These are phyloP conservation scores for Verticillium longisporum DNA, from an alignment of 2,329 filamentous ascomycete genomes.

Conservation along the genomic window DNA sequence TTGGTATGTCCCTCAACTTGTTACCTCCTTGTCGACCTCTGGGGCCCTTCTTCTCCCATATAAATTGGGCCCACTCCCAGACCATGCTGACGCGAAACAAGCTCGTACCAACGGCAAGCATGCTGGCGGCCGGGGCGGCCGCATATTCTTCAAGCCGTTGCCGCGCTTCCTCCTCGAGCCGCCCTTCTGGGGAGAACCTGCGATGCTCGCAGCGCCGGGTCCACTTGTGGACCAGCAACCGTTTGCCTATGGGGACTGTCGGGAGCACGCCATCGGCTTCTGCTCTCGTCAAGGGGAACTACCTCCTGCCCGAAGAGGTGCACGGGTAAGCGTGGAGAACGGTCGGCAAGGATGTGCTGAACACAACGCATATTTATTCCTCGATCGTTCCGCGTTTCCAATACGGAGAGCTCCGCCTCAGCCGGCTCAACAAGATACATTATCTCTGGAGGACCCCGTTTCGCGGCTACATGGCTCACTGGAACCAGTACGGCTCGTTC, in stretches of 20 bases:
- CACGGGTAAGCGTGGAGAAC: slow-evolving; percentile 31
- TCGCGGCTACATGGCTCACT: slow-evolving; percentile 15
- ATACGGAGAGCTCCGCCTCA: slow-evolving; percentile 33
- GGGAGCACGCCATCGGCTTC: slow-evolving; percentile 26
- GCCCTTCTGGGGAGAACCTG: slow-evolving; percentile 17
- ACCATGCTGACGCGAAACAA: no score
- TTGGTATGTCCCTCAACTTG: no score
- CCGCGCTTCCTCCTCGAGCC: slow-evolving; percentile 20
- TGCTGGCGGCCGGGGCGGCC: slow-evolving; percentile 3
- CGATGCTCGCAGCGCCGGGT: not conserved
- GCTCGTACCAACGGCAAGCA: no score
- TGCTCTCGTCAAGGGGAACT: slow-evolving; percentile 27
- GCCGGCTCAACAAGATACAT: slow-evolving; percentile 33
- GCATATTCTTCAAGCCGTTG: slow-evolving; percentile 24
- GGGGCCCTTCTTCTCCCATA: no score
- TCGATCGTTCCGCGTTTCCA: slow-evolving; percentile 27
- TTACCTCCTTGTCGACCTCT: no score
- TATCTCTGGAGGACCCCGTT: slow-evolving; percentile 18
- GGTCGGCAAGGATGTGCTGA: slow-evolving; percentile 29
- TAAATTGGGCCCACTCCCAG: no score
- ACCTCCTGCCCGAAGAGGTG: slow-evolving; percentile 25
- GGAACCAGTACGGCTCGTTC: slow-evolving; percentile 29
- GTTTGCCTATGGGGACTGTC: not conserved
- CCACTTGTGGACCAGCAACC: not conserved
- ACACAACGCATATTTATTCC: slow-evolving; percentile 39